Conservation (phyloP, 2,329 filamentous ascomycete genomes). For the Sporothrix schenckii region DNA sequence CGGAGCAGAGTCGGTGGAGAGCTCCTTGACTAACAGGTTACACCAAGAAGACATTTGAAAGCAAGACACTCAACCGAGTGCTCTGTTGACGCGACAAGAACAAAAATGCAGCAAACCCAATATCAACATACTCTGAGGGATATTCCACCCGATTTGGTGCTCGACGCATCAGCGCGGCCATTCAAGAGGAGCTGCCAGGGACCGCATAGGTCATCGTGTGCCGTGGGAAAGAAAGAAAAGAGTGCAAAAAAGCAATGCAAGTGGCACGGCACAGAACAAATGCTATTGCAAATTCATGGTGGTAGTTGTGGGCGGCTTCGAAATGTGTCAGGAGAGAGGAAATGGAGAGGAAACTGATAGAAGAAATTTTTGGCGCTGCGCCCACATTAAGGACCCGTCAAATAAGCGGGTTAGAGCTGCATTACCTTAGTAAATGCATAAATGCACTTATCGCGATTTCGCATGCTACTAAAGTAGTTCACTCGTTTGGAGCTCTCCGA, state of each 20-base stretch:
- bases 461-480: neutral
- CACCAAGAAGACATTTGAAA: too few relatives aligned
- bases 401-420: neutral
- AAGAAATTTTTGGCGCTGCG: slow-evolving; percentile 22
- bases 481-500: neutral
- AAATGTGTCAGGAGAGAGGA: neutral
- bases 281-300: slow-evolving; percentile 18
- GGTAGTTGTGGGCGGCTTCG: neutral
- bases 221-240: neutral
- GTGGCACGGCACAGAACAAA: too few relatives aligned
- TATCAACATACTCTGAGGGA: slow-evolving; percentile 39
- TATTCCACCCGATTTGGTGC: slow-evolving; percentile 37
- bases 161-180: slow-evolving; percentile 30
- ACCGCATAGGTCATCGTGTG: slow-evolving; percentile 6
- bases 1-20: too few relatives aligned
- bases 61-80: neutral
- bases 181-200: slow-evolving; percentile 28
- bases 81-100: neutral
- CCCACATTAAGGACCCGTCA: neutral
- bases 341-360: neutral
- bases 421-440: neutral
- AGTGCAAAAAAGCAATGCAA: neutral
- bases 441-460: neutral
- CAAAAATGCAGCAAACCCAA: neutral
- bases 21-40: too few relatives aligned